Evolutionary conservation across 2,329 filamentous ascomycete species (phyloP), one percentile per base, ranked within the genome.

Genomic region (Elsinoe arachidis): DNA sequence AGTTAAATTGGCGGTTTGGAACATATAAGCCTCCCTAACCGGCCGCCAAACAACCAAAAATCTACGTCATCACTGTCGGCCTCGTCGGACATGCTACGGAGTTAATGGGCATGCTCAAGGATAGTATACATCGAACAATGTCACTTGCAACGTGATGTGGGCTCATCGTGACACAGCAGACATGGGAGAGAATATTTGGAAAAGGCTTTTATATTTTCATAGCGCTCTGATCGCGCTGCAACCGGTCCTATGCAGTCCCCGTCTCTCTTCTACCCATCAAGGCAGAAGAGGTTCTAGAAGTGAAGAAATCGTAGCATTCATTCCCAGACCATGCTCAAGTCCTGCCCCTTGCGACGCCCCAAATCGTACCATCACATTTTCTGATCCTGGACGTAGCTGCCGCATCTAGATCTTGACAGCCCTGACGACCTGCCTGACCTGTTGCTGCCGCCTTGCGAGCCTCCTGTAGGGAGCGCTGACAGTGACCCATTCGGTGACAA

Each of bases 401-500:
- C 2, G 21, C 11, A 46, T 46, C 19, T 46, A 46, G 19, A 46
- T 10, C 41, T 23, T 46, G 19, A 46, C 41, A n/a, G 41, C 41
- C 21, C 35, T 23, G 19, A 53, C 33, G 17, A 35, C 14, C 49
- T 53, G 26, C 33, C 26, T 37, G 4, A 53, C 49, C 10, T 53
- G 6, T 6, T 15, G 26, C 14, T 51, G 46, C 49, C 49, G 39
- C 34, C 34, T 53, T 6, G 49, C 49, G 26, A 38, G 19, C 26
- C 49, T 33, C 26, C 49, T 51, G 49, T 53, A 53, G n/a, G 49
- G 49, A 53, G 33, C 35, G 19, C 14, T 39, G 33, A 53, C 49
- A 2, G 49, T 53, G 2, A 35, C 11, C 49, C 49, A 53, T 17
- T 38, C 49, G 49, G 49, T 53, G 33, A 38, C 34, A 7, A n/a